Evolutionary conservation across 2,329 filamentous ascomycete genomes (phyloP).

Genomic region (Fusarium poae): DNA sequence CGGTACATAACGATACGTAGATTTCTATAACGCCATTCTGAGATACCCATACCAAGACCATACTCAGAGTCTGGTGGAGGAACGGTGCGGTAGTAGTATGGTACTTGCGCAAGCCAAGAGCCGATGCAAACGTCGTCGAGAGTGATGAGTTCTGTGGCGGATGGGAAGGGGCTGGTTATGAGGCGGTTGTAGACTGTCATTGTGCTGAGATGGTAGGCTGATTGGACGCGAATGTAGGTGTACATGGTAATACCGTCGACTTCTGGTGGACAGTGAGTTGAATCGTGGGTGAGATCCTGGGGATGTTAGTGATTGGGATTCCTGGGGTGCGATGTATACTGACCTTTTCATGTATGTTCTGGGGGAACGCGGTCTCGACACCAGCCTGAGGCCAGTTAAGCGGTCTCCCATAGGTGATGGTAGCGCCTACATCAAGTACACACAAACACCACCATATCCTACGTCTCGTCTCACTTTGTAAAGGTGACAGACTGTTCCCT

Average conservation of each 20-base stretch:
- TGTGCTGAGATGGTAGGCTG: slow-evolving; percentile 34
- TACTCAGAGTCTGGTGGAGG: slow-evolving; percentile 21
- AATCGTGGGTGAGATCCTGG: slow-evolving; percentile 24
- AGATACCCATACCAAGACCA: slow-evolving; percentile 29
- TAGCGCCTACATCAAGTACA: slow-evolving; percentile 29
- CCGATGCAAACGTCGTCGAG: slow-evolving; percentile 33
- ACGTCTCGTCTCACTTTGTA: slow-evolving; percentile 29
- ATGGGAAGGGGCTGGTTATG: slow-evolving; percentile 36
- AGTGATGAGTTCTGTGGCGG: slow-evolving; percentile 29
- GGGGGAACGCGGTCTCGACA: slow-evolving; percentile 28
- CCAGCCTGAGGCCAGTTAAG: slow-evolving; percentile 33
- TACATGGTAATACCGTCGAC: slow-evolving; percentile 31
- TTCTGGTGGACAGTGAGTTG: slow-evolving; percentile 18
- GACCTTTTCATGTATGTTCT: slow-evolving; percentile 31
- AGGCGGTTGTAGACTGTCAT: slow-evolving; percentile 36
- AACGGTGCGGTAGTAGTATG: slow-evolving; percentile 22
- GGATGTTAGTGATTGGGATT: background rate
- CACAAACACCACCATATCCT: slow-evolving; percentile 37
- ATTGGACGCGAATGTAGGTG: slow-evolving; percentile 32
- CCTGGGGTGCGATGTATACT: rapidly evolving
- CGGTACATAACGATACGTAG: slow-evolving; percentile 37
- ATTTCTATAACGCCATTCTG: slow-evolving; percentile 29
- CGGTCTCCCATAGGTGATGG: slow-evolving; percentile 29
- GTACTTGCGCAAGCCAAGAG: slow-evolving; percentile 32
- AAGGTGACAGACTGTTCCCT: slow-evolving; percentile 1